Evolutionary conservation across 2,329 filamentous ascomycete species (phyloP).

Genomic region (Monosporascus ibericus): DNA sequence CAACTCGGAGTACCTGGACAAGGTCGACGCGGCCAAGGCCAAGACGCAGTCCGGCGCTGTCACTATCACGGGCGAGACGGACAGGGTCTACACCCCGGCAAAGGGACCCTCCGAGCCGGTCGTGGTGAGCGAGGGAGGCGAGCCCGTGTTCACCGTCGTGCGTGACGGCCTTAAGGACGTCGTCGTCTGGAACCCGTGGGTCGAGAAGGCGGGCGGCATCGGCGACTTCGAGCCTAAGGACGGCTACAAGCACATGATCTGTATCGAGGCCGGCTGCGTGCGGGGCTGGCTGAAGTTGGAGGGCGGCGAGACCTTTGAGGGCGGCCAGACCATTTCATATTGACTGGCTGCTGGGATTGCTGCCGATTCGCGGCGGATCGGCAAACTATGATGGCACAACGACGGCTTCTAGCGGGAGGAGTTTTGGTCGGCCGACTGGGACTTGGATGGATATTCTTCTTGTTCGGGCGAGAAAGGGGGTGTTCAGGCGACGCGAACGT

Average conservation of each 20-base stretch:
- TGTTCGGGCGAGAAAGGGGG: too few species aligned
- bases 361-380: too few species aligned
- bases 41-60: slow-evolving; percentile 61
- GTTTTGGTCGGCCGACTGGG: too few species aligned
- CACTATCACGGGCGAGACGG: slow-evolving; percentile 70
- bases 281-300: slow-evolving; percentile 79
- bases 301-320: slow-evolving; percentile 63
- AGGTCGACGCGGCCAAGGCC: slow-evolving; percentile 60
- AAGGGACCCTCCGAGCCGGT: slow-evolving; percentile 54
- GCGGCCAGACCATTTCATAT: slow-evolving; percentile 48
- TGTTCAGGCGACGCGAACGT: too few species aligned
- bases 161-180: slow-evolving; percentile 83
- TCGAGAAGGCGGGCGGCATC: slow-evolving; percentile 74
- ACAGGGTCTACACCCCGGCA: slow-evolving; percentile 77
- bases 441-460: too few species aligned
- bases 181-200: slow-evolving; percentile 97
- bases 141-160: slow-evolving; percentile 63
- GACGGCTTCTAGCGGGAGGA: too few species aligned
- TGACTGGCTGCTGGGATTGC: slow-evolving; percentile 12
- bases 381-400: too few species aligned
- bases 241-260: slow-evolving; percentile 89
- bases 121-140: slow-evolving; percentile 56
- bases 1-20: slow-evolving; percentile 74
- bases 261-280: slow-evolving; percentile 85
- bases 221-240: slow-evolving; percentile 84